Evolutionary conservation across 306 rosid species (phyloP), one percentile per base, ranked within the genome.

Genomic region (Pterocarpus macrocarpus): DNA sequence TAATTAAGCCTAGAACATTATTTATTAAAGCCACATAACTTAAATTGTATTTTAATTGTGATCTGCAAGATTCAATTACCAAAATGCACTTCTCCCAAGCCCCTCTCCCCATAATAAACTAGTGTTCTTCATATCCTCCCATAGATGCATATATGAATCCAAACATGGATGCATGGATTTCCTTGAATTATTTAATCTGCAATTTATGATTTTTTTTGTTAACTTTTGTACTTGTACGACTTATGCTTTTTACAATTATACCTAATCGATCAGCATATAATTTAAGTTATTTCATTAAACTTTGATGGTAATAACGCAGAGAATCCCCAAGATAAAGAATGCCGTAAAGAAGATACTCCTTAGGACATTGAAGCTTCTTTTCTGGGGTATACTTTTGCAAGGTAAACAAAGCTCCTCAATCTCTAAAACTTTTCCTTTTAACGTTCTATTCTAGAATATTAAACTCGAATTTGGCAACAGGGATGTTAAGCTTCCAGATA

Each of bases 331-430:
- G 75, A 83, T 84, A 50, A 82, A 71, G 45, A 33, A 33, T 78
- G 91, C 90, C 3, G 85, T 82, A 12, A 88, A 75, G 88, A 92
- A 85, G 91, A 94, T 92, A 64, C 36, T 80, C 33, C 12, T 91
- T 0, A 89, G 98, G 50, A 94, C 98, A 36, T 11, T 92, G 82
- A 94, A 94, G 87, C 97, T 94, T 82, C 84, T 90, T 34, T 91
- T 94, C 73, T 94, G 98, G 97, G 98, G 98, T 7, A 78, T 94
- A 70, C 66, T 94, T 76, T 73, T 94, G 88, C 98, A 94, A 86
- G 98, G 98, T 89, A 76, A 81, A 13, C 33, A 62, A 8, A 77
- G 32, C 34, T 82, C 8, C 58, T 55, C 70, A 53, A 56, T 30
- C 56, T 45, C 52, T 39, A 2, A 39, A 39, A 39, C 44, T 39